phyloP scores from a whole-genome alignment of 345 rosid genomes.

The Sonneratia caseolaris region DNA sequence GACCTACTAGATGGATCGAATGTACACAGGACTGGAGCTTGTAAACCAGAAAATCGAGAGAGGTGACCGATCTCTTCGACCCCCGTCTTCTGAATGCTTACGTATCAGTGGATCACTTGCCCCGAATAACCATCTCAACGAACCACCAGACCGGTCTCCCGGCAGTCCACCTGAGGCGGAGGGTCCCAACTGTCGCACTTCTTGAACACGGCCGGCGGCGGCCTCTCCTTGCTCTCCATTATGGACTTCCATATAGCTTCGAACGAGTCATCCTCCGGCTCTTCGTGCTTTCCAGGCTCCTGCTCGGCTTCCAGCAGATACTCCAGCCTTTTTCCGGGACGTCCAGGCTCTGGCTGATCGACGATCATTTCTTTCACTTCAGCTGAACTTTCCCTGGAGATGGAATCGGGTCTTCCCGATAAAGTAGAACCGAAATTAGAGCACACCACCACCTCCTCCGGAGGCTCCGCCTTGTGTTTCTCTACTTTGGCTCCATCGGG shows the following conservation, averaged over 20 bases:
- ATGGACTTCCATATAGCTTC: conserved; percentile 42
- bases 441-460: neutral
- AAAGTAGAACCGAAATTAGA: neutral
- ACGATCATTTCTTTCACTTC: conserved; percentile 6
- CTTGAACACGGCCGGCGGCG: conserved; percentile 13
- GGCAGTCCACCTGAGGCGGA: conserved; percentile 9
- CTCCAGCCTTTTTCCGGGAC: neutral
- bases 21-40: neutral
- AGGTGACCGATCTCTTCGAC: conserved; percentile 28
- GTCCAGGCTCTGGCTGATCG: neutral
- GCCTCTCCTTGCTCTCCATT: conserved; percentile 24
- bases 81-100: conserved; percentile 6
- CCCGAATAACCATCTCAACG: neutral
- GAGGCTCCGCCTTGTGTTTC: neutral
- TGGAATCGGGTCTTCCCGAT: neutral
- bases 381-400: neutral
- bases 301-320: conserved; percentile 1
- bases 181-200: conserved; percentile 37
- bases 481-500: neutral
- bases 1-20: too few relatives aligned
- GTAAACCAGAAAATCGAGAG: neutral
- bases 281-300: conserved; percentile 2
- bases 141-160: neutral
- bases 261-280: conserved; percentile 11
- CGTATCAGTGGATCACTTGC: conserved; percentile 4